Percentiles rank a stretch among this genome's conserved stretches.
Evolutionary conservation across 768 basidiomycete genomes (phyloP).

Genomic region (Boletales sp.): DNA sequence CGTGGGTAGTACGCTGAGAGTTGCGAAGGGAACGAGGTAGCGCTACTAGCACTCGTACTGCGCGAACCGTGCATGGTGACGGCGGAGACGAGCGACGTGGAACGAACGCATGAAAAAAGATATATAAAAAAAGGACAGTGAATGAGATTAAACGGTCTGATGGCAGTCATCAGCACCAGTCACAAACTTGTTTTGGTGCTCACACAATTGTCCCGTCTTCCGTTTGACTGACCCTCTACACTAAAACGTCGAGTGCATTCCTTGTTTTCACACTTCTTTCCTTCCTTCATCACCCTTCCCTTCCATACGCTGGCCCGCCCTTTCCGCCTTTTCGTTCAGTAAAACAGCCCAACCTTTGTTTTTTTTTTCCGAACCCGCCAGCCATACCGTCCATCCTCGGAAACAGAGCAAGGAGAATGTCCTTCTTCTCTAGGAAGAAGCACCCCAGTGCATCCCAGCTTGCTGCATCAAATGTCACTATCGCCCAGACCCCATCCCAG

Average conservation of each 20-base stretch:
- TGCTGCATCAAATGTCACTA: slow-evolving; percentile 45
- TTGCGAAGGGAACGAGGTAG: background rate
- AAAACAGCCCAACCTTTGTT: slow-evolving; percentile 8
- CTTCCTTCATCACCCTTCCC: slow-evolving; percentile 11
- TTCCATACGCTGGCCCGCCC: slow-evolving; percentile 24
- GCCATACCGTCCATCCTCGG: slow-evolving; percentile 69
- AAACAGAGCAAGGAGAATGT: slow-evolving; percentile 72
- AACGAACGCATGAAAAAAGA: background rate
- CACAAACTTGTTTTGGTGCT: slow-evolving; percentile 1
- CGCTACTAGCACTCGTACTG: too few species aligned
- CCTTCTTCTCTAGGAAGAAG: slow-evolving; percentile 92
- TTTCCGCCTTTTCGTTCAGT: slow-evolving; percentile 10
- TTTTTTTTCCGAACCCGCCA: slow-evolving; percentile 30
- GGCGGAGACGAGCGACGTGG: slow-evolving; percentile 10
- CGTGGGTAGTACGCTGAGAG: background rate
- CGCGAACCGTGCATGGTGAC: too few species aligned
- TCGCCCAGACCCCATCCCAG: slow-evolving; percentile 63
- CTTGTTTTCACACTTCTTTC: background rate
- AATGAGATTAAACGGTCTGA: background rate
- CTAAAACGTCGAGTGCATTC: slow-evolving; percentile 1
- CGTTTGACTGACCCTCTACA: background rate
- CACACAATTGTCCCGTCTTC: slow-evolving; percentile 13
- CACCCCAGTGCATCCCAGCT: slow-evolving; percentile 49
- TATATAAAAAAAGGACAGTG: too few species aligned
- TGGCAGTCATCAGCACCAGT: too few species aligned